These are phyloP conservation scores for Rehmannia glutinosa DNA, from an alignment of 257 asterid genomes.

Conservation along the genomic window DNA sequence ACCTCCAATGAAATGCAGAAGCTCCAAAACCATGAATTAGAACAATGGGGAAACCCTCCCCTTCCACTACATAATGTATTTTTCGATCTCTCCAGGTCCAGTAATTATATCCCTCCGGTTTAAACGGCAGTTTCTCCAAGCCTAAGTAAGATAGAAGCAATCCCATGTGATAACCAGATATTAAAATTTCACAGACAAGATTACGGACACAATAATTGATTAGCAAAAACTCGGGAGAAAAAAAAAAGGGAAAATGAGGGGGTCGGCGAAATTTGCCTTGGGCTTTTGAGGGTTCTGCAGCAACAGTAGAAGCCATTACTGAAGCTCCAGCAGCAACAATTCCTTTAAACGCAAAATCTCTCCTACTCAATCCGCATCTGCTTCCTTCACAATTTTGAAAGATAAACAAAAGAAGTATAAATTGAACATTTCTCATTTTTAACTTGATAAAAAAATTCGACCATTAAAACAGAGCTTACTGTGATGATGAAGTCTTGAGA, in stretches of 20 bases:
- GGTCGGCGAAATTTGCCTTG: slow-evolving; percentile 33
- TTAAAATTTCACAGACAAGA: neutral
- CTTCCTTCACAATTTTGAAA: slow-evolving; percentile 36
- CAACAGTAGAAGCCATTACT: slow-evolving; percentile 44
- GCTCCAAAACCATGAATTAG: slow-evolving; percentile 98
- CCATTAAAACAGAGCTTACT: slow-evolving; percentile 43
- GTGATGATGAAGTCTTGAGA: slow-evolving; percentile 28
- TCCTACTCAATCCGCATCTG: slow-evolving; percentile 62
- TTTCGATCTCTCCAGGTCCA: slow-evolving; percentile 83
- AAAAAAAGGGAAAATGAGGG: neutral
- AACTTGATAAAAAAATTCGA: neutral
- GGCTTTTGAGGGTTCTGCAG: slow-evolving; percentile 42
- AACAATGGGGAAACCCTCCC: slow-evolving; percentile 84
- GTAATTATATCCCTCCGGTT: slow-evolving; percentile 79
- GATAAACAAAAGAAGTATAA: neutral
- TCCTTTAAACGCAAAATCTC: slow-evolving; percentile 62
- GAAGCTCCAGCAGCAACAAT: slow-evolving; percentile 80
- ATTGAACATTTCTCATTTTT: neutral
- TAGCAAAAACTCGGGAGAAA: neutral
- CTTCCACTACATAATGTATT: slow-evolving; percentile 89
- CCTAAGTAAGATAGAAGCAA: slow-evolving; percentile 36
- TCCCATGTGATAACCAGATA: neutral
- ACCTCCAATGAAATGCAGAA: slow-evolving; percentile 99
- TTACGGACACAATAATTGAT: neutral
- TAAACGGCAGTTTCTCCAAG: slow-evolving; percentile 62